Conservation (phyloP, 1,139 yeast species). For the Zygoascus meyerae region DNA sequence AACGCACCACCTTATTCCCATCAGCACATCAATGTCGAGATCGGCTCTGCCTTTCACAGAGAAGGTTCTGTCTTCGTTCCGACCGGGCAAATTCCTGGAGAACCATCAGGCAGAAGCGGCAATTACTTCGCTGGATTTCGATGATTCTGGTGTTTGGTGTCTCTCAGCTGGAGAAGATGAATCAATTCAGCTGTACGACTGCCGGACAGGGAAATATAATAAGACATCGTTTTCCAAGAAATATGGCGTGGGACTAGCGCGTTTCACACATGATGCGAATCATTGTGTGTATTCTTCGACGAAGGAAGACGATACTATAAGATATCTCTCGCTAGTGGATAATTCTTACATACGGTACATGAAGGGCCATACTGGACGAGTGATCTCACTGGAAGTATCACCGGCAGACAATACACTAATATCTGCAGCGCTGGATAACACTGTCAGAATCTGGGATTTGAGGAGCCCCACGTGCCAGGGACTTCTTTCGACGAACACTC, state of each 20-base stretch:
- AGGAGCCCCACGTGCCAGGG: slow-evolving; percentile 49
- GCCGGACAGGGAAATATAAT: slow-evolving; percentile 52
- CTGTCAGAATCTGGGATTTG: slow-evolving; percentile 85
- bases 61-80: slow-evolving; percentile 43
- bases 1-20: no score
- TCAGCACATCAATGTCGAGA: slow-evolving; percentile 8
- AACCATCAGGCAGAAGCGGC: slow-evolving; percentile 47
- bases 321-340: slow-evolving; percentile 72
- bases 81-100: slow-evolving; percentile 54
- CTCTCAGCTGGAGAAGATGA: slow-evolving; percentile 74
- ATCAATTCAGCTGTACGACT: slow-evolving; percentile 77
- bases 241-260: slow-evolving; percentile 85
- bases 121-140: slow-evolving; percentile 79
- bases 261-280: slow-evolving; percentile 70
- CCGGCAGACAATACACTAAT: slow-evolving; percentile 67
- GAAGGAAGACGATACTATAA: slow-evolving; percentile 51
- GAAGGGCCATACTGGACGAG: slow-evolving; percentile 76
- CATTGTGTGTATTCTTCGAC: slow-evolving; percentile 84
- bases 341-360: slow-evolving; percentile 80
- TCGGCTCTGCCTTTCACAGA: slow-evolving; percentile 34
- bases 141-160: slow-evolving; percentile 75
- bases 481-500: slow-evolving; percentile 51
- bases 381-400: slow-evolving; percentile 63
- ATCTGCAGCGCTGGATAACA: slow-evolving; percentile 67
- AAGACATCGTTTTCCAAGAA: slow-evolving; percentile 72